Evolutionary conservation across 2,329 filamentous ascomycete genomes (phyloP), one percentile per base, ranked within the genome.

Genomic region (Mariannaea elegans): DNA sequence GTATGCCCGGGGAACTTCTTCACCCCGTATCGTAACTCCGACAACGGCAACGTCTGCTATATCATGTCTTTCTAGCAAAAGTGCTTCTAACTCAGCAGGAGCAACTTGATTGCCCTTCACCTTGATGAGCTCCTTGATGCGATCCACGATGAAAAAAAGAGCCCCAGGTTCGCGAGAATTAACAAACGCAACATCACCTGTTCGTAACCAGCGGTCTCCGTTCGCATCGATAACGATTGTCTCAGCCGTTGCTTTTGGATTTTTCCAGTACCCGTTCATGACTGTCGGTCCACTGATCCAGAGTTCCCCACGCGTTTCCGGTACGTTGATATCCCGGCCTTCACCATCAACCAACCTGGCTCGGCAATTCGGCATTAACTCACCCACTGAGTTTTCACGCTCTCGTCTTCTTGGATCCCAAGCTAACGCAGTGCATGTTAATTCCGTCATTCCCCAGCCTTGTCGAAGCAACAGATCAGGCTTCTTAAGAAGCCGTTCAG

Each of bases 381-480:
- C 69, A 8, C 69, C 69, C 0, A 71, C 68, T 1, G 66, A 46
- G 5, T 46, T 46, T 12, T 27, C 34, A 57, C 51, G 13, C 27
- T 46, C 7, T 16, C 7, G 0, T 27, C 32, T 32, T 68, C 93
- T 94, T n/a, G 91, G 82, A 61, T 90, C 81, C 83, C 87, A 93
- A 3, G 81, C 82, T 18, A 91, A 82, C 13, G 85, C 80, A 0
- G 89, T 87, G 72, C 91, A 94, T 0, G 92, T 95, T 2, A 85
- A 76, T 72, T 95, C 92, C 1, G 92, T 95, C 92, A 96, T 94
- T 3, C 93, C 93, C 90, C 91, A 96, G 2, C 90, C 92, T 73
- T 94, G 92, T 71, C 78, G 77, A 7, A 83, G 63, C 0, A 62
- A 59, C 9, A 84, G 53, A 1, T 69, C 65, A 0, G 71, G 66